phyloP scores from a whole-genome alignment of 371 early-diverging fungal genomes.

The Apophysomyces trapeziformis region DNA sequence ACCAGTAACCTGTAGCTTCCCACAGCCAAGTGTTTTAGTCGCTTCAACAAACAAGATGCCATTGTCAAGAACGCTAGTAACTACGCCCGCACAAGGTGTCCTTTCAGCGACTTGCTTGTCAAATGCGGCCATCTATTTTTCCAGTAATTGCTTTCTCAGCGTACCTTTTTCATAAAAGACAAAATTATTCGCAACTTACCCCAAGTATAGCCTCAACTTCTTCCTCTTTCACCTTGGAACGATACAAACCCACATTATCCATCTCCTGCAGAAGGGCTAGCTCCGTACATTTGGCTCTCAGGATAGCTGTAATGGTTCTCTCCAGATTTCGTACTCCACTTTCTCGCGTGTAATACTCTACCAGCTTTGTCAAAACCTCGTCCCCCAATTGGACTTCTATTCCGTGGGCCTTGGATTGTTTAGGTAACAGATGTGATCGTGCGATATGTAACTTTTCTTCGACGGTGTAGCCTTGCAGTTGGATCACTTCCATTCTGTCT shows the following conservation, averaged over 20 bases:
- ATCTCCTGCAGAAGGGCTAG: slow-evolving; percentile 48
- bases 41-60: slow-evolving; percentile 85
- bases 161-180: not conserved
- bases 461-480: slow-evolving; percentile 83
- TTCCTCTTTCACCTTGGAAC: slow-evolving; percentile 31
- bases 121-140: slow-evolving; percentile 35
- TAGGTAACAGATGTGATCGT: slow-evolving; percentile 61
- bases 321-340: slow-evolving; percentile 86
- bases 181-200: slow-evolving; percentile 26
- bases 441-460: slow-evolving; percentile 77
- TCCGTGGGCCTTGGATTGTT: slow-evolving; percentile 75
- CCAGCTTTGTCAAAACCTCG: slow-evolving; percentile 62
- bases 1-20: slow-evolving; percentile 74
- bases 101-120: slow-evolving; percentile 75
- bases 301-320: slow-evolving; percentile 75
- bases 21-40: slow-evolving; percentile 77
- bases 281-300: slow-evolving; percentile 77
- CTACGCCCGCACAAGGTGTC: slow-evolving; percentile 74
- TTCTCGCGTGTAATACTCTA: slow-evolving; percentile 83
- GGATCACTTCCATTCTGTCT: slow-evolving; percentile 89
- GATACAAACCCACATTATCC: slow-evolving; percentile 19
- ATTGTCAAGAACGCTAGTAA: slow-evolving; percentile 85
- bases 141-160: not conserved
- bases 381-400: slow-evolving; percentile 54
- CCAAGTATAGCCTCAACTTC: slow-evolving; percentile 72